These are phyloP conservation scores for Cochlearia excelsa DNA, from an alignment of 345 rosid genomes.

Conservation along the genomic window DNA sequence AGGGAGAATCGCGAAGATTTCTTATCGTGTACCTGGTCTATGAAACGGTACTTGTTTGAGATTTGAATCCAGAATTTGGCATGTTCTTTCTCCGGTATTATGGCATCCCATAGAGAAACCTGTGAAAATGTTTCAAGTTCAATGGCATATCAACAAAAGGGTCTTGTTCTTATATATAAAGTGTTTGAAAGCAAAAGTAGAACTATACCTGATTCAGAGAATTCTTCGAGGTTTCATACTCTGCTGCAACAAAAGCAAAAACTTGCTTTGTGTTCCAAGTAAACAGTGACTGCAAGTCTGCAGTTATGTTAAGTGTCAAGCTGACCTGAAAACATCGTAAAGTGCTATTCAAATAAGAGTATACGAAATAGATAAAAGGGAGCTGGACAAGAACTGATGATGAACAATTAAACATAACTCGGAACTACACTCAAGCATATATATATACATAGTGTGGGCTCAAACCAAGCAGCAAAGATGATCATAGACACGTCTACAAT, in stretches of 20 bases:
- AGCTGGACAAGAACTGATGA: too few relatives aligned
- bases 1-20: too few relatives aligned
- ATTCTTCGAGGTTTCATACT: conserved; percentile 77
- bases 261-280: conserved; percentile 99
- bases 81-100: conserved; percentile 72
- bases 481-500: not conserved
- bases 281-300: conserved; percentile 79
- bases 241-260: conserved; percentile 82
- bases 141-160: too few relatives aligned
- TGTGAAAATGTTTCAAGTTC: conserved; percentile 20
- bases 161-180: too few relatives aligned
- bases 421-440: conserved; percentile 6
- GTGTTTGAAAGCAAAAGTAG: not conserved
- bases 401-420: not conserved
- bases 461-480: conserved; percentile 8
- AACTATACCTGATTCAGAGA: conserved; percentile 77
- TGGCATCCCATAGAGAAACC: conserved; percentile 97
- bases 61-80: conserved; percentile 75
- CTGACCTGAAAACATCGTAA: conserved; percentile 60
- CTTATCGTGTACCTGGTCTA: conserved; percentile 65
- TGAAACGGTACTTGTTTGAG: conserved; percentile 84
- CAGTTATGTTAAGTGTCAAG: conserved; percentile 78
- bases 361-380: not conserved
- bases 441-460: too few relatives aligned
- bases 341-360: not conserved